Evolutionary conservation across 75 land plant species (phyloP), one percentile per base, ranked within the genome.

Genomic region (Sequoia sempervirens): DNA sequence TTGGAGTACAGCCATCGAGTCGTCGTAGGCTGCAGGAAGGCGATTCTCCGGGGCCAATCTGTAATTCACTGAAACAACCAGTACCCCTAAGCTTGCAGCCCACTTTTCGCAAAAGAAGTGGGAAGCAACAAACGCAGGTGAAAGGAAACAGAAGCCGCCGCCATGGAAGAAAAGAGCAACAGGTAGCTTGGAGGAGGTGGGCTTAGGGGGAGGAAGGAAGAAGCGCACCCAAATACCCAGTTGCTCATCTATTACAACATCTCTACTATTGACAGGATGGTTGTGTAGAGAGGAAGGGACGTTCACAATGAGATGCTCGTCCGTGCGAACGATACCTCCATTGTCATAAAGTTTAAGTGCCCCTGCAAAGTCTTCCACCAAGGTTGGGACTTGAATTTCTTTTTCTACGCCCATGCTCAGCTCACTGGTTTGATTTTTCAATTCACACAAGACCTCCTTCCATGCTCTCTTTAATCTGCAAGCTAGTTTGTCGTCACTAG

Each of bases 161-260:
- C 95, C 95, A 82, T 93, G 95, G 82, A 89, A 93, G 80, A 87
- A 92, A 30, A 93, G 75, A 14, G 90, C 11, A 23, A 93, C 84
- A 1, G 93, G 93, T 32, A 91, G 81, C 32, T 26, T 46, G 34
- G 45, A 0, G 28, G 80, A 40, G 28, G 78, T 10, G 17, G 68
- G 2, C 14, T 80, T 5, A 15, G 83, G 5, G 12, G 36, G 36
- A 8, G 74, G 74, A 14, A 75, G 78, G 41, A 37, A 75, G 18
- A 75, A 1, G 6, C 45, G 41, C 45, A 40, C 78, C 45, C 78
- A 75, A 3, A 75, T 12, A 26, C 43, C 45, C 1, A 30, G 13
- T 30, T 5, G 17, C 10, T 20, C 3, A 3, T 38, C 1, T 14
- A 75, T 17, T 3, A 75, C 45, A 17, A 38, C 4, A 23, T 38